Percentiles rank a stretch among this genome's conserved stretches.
These are phyloP conservation scores for Termitomyces sp. DNA, from an alignment of 768 basidiomycete genomes.

Conservation along the genomic window DNA sequence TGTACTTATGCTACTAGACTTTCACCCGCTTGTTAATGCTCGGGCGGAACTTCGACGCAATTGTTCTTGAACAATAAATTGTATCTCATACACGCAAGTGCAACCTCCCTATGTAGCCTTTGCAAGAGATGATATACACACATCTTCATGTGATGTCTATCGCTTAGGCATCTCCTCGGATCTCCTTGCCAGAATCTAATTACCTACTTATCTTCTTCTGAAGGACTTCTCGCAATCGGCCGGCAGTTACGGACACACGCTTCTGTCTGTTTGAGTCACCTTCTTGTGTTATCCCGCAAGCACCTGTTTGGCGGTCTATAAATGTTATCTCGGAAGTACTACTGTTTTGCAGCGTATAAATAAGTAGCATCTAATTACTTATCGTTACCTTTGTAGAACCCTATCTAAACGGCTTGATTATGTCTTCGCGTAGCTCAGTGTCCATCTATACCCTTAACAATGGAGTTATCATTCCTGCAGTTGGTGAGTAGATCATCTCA, in stretches of 20 bases:
- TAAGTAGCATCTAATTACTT: background rate
- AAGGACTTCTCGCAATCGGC: background rate
- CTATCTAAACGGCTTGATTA: background rate
- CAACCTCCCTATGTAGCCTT: no score
- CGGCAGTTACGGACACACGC: background rate
- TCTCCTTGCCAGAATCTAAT: background rate
- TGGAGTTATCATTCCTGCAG: conserved; percentile 27
- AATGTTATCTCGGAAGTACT: background rate
- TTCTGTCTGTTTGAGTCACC: background rate
- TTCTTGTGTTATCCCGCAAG: background rate
- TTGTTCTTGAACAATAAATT: no score
- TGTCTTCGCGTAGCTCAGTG: background rate
- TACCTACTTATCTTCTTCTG: background rate
- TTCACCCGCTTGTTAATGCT: no score
- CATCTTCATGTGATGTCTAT: no score
- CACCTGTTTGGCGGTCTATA: background rate
- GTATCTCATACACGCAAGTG: no score
- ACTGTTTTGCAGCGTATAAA: background rate
- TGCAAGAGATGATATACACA: no score
- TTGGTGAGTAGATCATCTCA: conserved; percentile 18
- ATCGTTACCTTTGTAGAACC: no score
- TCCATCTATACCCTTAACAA: conserved; percentile 23
- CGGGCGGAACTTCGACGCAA: no score
- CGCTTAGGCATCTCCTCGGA: background rate
- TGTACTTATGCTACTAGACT: no score